Evolutionary conservation across 768 basidiomycete species (phyloP).

Genomic region (Serendipita sp.): DNA sequence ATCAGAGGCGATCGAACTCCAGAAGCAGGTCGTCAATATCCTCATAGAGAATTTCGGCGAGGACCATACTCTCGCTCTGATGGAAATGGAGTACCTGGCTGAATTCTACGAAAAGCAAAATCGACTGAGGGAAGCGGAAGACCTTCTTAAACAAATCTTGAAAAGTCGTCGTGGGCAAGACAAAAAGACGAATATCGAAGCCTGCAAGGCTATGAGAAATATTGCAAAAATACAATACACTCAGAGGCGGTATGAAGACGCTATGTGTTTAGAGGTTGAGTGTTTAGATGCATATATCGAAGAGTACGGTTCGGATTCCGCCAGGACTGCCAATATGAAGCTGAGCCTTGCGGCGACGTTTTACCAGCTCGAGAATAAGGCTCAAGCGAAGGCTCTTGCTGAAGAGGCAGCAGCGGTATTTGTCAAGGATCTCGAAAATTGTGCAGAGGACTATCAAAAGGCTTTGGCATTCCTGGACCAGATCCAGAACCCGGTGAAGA

Average conservation of each 20-base stretch:
- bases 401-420: too few species aligned
- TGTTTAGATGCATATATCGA: neutral
- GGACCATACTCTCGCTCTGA: neutral
- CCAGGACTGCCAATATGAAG: too few species aligned
- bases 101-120: neutral
- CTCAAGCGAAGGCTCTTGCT: too few species aligned
- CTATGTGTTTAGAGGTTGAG: neutral
- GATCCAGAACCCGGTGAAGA: too few species aligned
- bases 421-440: too few species aligned
- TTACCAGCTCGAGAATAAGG: too few species aligned
- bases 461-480: too few species aligned
- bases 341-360: too few species aligned
- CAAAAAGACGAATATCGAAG: neutral
- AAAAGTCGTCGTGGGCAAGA: neutral
- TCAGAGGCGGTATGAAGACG: neutral
- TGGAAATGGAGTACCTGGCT: neutral
- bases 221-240: neutral
- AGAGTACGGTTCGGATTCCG: neutral
- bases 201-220: neutral
- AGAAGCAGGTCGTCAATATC: neutral
- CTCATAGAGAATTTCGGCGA: neutral
- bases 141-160: neutral
- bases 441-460: too few species aligned
- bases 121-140: neutral
- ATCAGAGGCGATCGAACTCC: neutral